Percentiles rank a stretch among this genome's conserved stretches.
Evolutionary conservation across 2,329 filamentous ascomycete species (phyloP).

Genomic region (Furcasterigmium sp.): DNA sequence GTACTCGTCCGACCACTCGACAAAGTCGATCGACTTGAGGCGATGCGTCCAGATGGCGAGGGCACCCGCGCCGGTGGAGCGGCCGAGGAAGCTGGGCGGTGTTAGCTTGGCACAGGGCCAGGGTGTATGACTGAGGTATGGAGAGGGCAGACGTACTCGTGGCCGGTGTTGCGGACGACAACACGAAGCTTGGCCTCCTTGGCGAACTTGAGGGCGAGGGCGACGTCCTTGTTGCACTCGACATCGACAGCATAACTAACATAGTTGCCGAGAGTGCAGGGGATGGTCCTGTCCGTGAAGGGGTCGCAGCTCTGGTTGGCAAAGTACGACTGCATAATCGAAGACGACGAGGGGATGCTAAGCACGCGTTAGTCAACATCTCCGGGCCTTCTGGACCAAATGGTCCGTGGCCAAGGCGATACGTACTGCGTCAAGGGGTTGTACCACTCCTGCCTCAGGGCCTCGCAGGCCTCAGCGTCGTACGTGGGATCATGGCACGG

Average conservation of each 20-base stretch:
- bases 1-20: conserved; percentile 27
- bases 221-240: conserved; percentile 23
- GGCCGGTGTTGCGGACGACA: conserved; percentile 27
- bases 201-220: conserved; percentile 24
- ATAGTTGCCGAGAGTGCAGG: conserved; percentile 40
- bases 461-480: conserved; percentile 34
- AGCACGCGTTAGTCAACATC: conserved; percentile 7
- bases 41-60: conserved; percentile 32
- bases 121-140: not conserved
- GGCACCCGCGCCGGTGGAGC: conserved; percentile 29
- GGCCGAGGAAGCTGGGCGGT: conserved; percentile 21
- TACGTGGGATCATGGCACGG: conserved; percentile 46
- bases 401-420: too few relatives aligned
- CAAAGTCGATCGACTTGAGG: conserved; percentile 35
- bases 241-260: conserved; percentile 33
- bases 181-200: conserved; percentile 28
- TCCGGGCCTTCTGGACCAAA: too few relatives aligned
- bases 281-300: conserved; percentile 28
- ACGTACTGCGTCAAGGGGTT: conserved; percentile 28
- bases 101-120: too few relatives aligned
- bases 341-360: conserved; percentile 30
- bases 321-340: conserved; percentile 33
- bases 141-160: conserved; percentile 15
- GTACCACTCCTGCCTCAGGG: conserved; percentile 28
- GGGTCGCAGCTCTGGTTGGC: conserved; percentile 32